Evolutionary conservation across 768 basidiomycete genomes (phyloP).

Genomic region (Chalciporus sphaerocephalus): DNA sequence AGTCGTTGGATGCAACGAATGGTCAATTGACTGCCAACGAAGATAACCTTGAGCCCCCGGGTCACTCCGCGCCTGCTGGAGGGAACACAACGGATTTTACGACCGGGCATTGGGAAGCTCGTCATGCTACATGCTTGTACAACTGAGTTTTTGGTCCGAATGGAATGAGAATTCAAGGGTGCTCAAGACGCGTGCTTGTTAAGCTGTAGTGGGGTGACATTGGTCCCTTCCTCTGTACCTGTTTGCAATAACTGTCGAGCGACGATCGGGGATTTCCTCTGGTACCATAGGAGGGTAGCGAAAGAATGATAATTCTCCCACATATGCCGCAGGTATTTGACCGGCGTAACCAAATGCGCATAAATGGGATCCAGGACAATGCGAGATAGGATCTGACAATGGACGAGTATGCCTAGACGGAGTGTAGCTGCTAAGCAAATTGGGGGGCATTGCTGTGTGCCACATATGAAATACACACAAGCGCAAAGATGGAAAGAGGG

Average conservation of each 20-base stretch:
- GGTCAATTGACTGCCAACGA: background rate
- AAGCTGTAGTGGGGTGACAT: background rate
- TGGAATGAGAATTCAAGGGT: background rate
- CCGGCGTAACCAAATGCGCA: background rate
- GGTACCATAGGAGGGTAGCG: too few species aligned
- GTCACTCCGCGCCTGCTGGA: background rate
- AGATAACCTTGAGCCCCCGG: background rate
- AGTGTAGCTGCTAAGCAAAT: background rate
- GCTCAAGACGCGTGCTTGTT: background rate
- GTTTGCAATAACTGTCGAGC: background rate
- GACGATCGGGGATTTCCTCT: background rate
- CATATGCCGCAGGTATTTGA: background rate
- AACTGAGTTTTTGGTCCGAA: constrained; percentile 7
- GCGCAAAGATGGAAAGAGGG: background rate
- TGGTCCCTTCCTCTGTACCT: background rate
- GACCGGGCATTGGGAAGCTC: constrained; percentile 43
- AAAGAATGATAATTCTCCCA: background rate
- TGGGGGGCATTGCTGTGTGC: background rate
- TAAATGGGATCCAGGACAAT: background rate
- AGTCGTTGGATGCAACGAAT: background rate
- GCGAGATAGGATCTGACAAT: too few species aligned
- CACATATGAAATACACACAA: background rate
- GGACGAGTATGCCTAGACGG: too few species aligned
- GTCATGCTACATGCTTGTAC: constrained; percentile 46
- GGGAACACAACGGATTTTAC: constrained; percentile 17